Evolutionary conservation across 1,284 basidiomycete species (phyloP).

Genomic region (Marasmius fiardii): DNA sequence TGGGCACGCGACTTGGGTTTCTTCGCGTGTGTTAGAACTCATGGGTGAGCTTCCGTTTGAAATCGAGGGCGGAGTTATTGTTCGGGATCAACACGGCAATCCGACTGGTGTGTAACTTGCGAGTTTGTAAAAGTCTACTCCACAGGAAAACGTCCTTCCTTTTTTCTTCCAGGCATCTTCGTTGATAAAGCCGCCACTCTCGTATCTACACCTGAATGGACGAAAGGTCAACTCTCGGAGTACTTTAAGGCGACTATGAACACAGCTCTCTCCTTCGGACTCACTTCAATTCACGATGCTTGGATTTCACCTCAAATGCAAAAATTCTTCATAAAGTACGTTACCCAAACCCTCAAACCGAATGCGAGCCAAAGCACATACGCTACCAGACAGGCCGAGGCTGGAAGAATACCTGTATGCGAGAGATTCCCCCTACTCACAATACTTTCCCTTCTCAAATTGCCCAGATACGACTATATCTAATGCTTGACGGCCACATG

Average conservation of each 20-base stretch:
- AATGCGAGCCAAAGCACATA: conserved; percentile 2
- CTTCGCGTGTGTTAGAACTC: conserved; percentile 19
- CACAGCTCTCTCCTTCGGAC: conserved; percentile 70
- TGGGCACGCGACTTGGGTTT: conserved; percentile 55
- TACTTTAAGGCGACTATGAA: conserved; percentile 64
- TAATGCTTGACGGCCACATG: background rate
- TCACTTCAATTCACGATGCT: conserved; percentile 87
- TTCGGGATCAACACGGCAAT: conserved; percentile 22
- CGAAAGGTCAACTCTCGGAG: conserved; percentile 50
- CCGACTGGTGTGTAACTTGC: conserved; percentile 13
- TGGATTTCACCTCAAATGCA: conserved; percentile 50
- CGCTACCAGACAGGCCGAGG: conserved; percentile 22
- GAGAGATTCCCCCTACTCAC: background rate
- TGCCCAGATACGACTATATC: background rate
- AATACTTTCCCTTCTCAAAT: background rate
- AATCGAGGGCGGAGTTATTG: conserved; percentile 12
- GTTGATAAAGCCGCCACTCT: conserved; percentile 73
- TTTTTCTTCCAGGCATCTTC: conserved; percentile 52
- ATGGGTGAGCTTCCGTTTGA: conserved; percentile 23
- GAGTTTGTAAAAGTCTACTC: background rate
- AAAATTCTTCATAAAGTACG: conserved; percentile 65
- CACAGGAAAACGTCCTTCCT: background rate
- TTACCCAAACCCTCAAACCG: conserved; percentile 2
- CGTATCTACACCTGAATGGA: conserved; percentile 65
- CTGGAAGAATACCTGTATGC: background rate